These are phyloP conservation scores for Hibiscus tridactylites DNA, from an alignment of 345 rosid genomes.

Conservation along the genomic window DNA sequence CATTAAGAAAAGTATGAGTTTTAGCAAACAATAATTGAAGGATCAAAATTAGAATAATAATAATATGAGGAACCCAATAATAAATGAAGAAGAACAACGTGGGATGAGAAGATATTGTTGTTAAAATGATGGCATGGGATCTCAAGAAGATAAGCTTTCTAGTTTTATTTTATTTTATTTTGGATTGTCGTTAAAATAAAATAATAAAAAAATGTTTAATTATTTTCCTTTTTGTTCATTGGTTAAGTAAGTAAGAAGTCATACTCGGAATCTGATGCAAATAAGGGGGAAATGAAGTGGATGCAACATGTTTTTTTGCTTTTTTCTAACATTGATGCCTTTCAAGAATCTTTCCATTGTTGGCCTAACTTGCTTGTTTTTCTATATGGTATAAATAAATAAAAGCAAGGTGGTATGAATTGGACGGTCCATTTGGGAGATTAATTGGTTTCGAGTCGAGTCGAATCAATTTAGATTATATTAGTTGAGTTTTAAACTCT, in stretches of 20 bases:
- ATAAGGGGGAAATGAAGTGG: slow-evolving; percentile 20
- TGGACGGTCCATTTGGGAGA: too few species aligned
- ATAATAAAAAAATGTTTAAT: background rate
- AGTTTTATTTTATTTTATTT: background rate
- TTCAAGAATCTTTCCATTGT: slow-evolving; percentile 7
- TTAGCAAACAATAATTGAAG: slow-evolving; percentile 19
- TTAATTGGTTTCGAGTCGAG: too few species aligned
- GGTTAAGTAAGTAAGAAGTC: slow-evolving; percentile 11
- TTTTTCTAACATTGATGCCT: background rate
- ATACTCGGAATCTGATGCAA: slow-evolving; percentile 26
- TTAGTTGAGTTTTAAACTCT: too few species aligned
- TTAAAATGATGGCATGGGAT: slow-evolving; percentile 24
- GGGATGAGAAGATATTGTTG: slow-evolving; percentile 25
- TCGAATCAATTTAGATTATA: too few species aligned
- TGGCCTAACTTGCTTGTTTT: background rate
- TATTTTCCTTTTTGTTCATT: background rate
- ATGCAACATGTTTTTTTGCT: slow-evolving; percentile 4
- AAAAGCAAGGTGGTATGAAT: too few species aligned
- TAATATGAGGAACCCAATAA: background rate
- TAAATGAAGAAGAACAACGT: slow-evolving; percentile 7
- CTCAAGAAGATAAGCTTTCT: slow-evolving; percentile 23
- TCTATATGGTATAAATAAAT: too few species aligned
- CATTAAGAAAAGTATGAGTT: background rate
- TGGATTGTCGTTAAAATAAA: background rate
- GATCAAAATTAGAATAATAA: background rate